Evolutionary conservation across 768 basidiomycete genomes (phyloP).

Genomic region (Russula brevipes): DNA sequence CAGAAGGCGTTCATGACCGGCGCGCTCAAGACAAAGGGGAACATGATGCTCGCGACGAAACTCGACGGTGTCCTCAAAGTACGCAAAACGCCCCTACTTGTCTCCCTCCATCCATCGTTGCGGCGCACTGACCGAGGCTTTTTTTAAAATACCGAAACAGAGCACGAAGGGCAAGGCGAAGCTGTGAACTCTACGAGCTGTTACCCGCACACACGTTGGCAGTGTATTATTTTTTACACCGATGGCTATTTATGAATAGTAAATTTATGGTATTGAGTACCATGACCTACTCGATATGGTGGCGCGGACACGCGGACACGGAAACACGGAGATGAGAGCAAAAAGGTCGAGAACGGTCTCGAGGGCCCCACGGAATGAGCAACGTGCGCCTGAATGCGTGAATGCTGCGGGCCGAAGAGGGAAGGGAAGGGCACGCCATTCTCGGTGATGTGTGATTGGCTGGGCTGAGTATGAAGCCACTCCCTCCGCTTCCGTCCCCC

Average conservation of each 20-base stretch:
- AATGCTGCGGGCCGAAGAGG: too few relatives aligned
- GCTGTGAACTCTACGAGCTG: conserved; percentile 3
- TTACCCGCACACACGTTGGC: too few relatives aligned
- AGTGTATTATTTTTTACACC: neutral
- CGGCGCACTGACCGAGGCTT: too few relatives aligned
- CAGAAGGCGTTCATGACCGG: conserved; percentile 98
- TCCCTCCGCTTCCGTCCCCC: neutral
- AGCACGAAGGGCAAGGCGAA: conserved; percentile 21
- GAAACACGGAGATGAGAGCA: neutral
- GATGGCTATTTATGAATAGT: neutral
- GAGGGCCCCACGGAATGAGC: neutral
- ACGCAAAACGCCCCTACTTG: conserved; percentile 15
- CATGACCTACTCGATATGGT: neutral
- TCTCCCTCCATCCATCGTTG: too few relatives aligned
- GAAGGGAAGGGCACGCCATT: too few relatives aligned
- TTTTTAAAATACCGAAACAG: neutral
- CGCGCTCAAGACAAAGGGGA: conserved; percentile 86
- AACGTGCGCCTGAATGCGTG: neutral
- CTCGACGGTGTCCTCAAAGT: conserved; percentile 82
- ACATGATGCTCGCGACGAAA: conserved; percentile 93
- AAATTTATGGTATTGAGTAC: neutral
- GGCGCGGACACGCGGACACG: neutral
- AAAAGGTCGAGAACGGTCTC: too few relatives aligned
- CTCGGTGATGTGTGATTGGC: conserved; percentile 1
- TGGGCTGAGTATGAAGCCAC: neutral